Percentiles rank a stretch among this genome's conserved stretches.
Evolutionary conservation across 2,329 filamentous ascomycete genomes (phyloP).

Genomic region (Ceratocystis eucalypticola): DNA sequence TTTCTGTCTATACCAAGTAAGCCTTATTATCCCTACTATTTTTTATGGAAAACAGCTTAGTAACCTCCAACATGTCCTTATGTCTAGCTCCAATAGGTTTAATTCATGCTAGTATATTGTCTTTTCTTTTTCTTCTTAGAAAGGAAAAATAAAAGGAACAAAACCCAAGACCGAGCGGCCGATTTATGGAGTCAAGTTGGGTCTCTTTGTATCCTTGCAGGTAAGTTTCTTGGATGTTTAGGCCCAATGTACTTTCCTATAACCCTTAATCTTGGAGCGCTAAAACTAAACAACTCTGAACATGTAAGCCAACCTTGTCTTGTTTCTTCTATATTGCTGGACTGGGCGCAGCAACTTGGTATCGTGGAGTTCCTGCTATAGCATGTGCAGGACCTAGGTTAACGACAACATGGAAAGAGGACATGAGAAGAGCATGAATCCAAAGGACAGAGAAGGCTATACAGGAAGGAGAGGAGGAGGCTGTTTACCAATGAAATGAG

Average conservation of each 20-base stretch:
- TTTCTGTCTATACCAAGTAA: background rate
- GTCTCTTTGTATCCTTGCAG: constrained; percentile 4
- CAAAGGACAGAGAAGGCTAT: too few relatives aligned
- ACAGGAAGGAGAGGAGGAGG: background rate
- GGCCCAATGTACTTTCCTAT: background rate
- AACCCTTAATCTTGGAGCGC: background rate
- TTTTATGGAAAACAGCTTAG: too few relatives aligned
- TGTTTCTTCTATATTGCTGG: background rate
- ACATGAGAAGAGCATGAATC: too few relatives aligned
- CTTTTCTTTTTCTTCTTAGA: background rate
- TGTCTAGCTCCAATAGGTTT: background rate
- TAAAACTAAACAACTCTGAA: background rate
- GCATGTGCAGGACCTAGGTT: too few relatives aligned
- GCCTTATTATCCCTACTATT: background rate
- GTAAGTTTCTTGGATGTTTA: background rate
- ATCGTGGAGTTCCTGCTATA: too few relatives aligned
- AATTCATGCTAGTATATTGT: background rate
- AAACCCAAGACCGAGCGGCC: background rate
- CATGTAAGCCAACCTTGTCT: background rate
- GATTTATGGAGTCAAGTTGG: background rate
- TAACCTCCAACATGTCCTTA: too few relatives aligned
- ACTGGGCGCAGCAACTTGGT: background rate
- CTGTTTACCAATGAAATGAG: background rate
- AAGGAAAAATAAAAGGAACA: background rate
- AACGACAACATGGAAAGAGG: background rate